Percentiles rank a stretch among this genome's conserved stretches.
Conservation (phyloP, 108 stramenopile genomes). For the Pseudonitzschia multistriata region DNA sequence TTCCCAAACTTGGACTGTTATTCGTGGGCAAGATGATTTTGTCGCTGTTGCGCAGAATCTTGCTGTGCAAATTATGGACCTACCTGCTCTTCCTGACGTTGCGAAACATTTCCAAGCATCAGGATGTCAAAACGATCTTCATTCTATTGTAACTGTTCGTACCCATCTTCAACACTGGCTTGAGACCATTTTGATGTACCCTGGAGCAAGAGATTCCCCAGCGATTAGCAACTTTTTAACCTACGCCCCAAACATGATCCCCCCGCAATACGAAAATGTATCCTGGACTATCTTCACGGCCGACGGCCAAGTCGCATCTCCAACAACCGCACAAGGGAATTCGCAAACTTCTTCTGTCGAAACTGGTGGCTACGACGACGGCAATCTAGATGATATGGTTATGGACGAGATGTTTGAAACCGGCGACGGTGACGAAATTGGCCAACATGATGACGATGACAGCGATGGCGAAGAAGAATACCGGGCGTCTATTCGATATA, state of each 20-base stretch:
- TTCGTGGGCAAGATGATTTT: constrained; percentile 83
- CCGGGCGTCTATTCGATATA: constrained; percentile 52
- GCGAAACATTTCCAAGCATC: constrained; percentile 6
- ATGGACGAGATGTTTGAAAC: constrained; percentile 76
- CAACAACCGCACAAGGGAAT: constrained; percentile 15
- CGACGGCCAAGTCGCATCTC: constrained; percentile 23
- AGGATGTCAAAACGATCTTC: constrained; percentile 14
- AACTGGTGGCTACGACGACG: constrained; percentile 7
- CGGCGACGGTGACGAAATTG: constrained; percentile 44
- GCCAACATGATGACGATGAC: constrained; percentile 48
- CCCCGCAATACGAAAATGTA: constrained; percentile 77
- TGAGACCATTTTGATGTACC: constrained; percentile 49
- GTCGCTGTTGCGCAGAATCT: constrained; percentile 50
- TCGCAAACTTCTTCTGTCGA: neutral
- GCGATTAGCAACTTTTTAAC: constrained; percentile 74
- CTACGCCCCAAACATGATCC: constrained; percentile 76
- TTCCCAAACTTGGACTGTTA: constrained; percentile 80
- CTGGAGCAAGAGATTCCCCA: constrained; percentile 59
- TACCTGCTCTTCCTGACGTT: constrained; percentile 48
- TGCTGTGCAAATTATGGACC: constrained; percentile 22
- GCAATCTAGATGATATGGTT: constrained; percentile 77
- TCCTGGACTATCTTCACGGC: constrained; percentile 68
- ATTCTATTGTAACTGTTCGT: constrained; percentile 43
- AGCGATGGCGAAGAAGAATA: constrained; percentile 63
- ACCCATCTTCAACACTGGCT: constrained; percentile 74